Conservation (phyloP, 1,284 basidiomycete genomes). For the Sparassis latifolia region DNA sequence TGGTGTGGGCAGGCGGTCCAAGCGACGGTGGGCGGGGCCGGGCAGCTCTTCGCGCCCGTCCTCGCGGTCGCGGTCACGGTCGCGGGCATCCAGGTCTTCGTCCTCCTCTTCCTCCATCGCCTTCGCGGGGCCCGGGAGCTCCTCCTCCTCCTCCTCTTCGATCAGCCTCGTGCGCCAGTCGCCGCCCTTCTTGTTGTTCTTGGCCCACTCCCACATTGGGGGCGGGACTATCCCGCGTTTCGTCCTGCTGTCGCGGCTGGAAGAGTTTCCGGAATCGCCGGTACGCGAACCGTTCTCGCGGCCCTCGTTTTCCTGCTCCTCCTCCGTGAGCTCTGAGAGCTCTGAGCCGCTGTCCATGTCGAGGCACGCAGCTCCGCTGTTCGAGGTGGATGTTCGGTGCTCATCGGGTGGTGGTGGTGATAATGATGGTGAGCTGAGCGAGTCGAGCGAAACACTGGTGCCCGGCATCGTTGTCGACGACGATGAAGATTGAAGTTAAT, state of each 20-base stretch:
- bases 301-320: slow-evolving; percentile 42
- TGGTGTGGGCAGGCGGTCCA: too few species aligned
- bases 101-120: slow-evolving; percentile 61
- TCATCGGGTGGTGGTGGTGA: slow-evolving; percentile 30
- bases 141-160: slow-evolving; percentile 53
- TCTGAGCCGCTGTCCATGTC: slow-evolving; percentile 55
- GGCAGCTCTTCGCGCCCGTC: slow-evolving; percentile 6
- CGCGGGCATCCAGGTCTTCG: slow-evolving; percentile 33
- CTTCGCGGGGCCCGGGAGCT: slow-evolving; percentile 41
- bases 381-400: slow-evolving; percentile 18
- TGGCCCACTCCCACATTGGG: slow-evolving; percentile 76
- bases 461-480: slow-evolving; percentile 39
- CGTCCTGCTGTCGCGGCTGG: slow-evolving; percentile 32
- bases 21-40: slow-evolving; percentile 3
- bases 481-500: slow-evolving; percentile 8
- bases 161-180: slow-evolving; percentile 36
- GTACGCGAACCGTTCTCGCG: slow-evolving; percentile 17
- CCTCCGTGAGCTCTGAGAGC: slow-evolving; percentile 75
- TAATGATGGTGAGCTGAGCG: slow-evolving; percentile 57
- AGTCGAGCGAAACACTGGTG: slow-evolving; percentile 52
- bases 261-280: slow-evolving; percentile 5
- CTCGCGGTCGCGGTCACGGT: slow-evolving; percentile 7
- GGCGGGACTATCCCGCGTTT: slow-evolving; percentile 63
- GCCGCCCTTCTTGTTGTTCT: slow-evolving; percentile 34
- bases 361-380: slow-evolving; percentile 28